Evolutionary conservation across 768 basidiomycete species (phyloP), one percentile per base, ranked within the genome.

Genomic region (Tricholoma furcatifolium): DNA sequence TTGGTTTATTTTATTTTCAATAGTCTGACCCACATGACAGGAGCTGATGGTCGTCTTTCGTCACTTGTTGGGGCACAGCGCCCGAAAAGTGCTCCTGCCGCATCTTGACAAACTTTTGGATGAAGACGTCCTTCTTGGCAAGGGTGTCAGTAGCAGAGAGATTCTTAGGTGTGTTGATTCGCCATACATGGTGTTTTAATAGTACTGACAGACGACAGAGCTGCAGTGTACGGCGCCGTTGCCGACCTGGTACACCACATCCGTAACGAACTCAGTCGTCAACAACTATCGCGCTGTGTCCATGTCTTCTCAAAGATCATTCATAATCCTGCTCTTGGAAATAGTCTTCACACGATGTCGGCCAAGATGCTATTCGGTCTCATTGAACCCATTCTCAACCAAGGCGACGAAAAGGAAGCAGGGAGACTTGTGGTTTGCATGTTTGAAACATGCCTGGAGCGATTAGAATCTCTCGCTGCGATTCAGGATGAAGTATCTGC

Each of bases 171-270:
- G 55, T 35, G 42, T 31, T 15, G 27, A 14, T 32, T 8, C 21
- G 40, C 15, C 10, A 14, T 39, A 18, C 38, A n/a, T 15, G 43
- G 14, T 4, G 4, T 23, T 1, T 31, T 27, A 23, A 30, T 44
- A 17, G 43, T 47, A 55, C 35, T 63, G 32, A 44, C 47, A n/a
- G 56, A 56, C 15, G 21, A 14, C 61, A 90, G 91, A 49, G 83
- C 89, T 2, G 80, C 84, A 36, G 88, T 91, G 2, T 95, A 93
- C 69, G 87, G 85, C 53, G 88, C 91, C 43, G 83, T 96, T 6
- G 93, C 93, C 30, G 97, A 99, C 69, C 79, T 98, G 10, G 86
- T 97, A 50, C 94, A 98, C 64, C 93, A 97, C 63, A 80, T 95
- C 52, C 88, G 93, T 46, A 77, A 74, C 41, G 94, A 98, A 17